phyloP scores from a whole-genome alignment of 257 asterid species.

The Anisodus tanguticus region DNA sequence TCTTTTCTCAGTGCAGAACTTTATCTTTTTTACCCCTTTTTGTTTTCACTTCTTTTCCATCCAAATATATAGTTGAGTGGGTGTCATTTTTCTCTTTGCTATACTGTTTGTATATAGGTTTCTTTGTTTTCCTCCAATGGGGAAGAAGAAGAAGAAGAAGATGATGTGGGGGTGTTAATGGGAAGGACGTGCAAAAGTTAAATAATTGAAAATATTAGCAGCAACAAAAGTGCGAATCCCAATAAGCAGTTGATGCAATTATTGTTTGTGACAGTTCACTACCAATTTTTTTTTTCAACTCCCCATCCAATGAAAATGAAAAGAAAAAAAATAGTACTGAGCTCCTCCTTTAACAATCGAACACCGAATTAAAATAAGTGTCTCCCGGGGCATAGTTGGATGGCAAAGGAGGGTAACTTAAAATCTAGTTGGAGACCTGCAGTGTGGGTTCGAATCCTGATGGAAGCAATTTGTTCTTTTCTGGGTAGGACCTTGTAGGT shows the following conservation, averaged over 20 bases:
- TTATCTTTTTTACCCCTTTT: not conserved
- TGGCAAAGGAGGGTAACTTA: no score
- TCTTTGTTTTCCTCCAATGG: not conserved
- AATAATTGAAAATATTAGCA: constrained; percentile 11
- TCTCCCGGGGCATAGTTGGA: no score
- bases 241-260: constrained; percentile 29
- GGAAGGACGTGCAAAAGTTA: constrained; percentile 13
- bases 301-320: not conserved
- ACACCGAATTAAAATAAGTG: no score
- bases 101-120: not conserved
- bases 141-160: not conserved
- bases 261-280: constrained; percentile 27
- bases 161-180: not conserved
- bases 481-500: no score
- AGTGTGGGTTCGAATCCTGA: no score
- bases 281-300: not conserved
- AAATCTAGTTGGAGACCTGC: no score
- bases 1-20: constrained; percentile 24
- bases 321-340: no score
- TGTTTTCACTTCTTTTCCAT: not conserved
- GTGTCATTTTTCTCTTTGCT: not conserved
- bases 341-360: no score
- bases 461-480: no score
- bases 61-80: constrained; percentile 20
- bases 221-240: constrained; percentile 27